These are phyloP conservation scores for Sphaerosporella brunnea DNA, from an alignment of 495 filamentous ascomycete species.

Conservation along the genomic window DNA sequence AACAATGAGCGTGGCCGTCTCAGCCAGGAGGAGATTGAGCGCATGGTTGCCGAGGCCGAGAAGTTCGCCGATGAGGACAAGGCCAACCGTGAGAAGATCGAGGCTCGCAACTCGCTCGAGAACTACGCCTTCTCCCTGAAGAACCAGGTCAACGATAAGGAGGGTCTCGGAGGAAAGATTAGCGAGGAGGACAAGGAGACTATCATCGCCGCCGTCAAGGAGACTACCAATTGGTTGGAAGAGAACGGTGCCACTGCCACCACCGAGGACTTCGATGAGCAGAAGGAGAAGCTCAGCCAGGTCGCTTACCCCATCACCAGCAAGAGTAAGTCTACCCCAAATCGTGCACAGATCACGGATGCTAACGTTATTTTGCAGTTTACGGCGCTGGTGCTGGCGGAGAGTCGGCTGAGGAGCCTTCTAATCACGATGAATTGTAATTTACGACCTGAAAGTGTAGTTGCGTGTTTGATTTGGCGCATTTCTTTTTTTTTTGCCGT, in stretches of 20 bases:
- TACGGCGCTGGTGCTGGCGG: slow-evolving; percentile 45
- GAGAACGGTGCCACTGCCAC: slow-evolving; percentile 78
- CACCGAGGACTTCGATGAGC: slow-evolving; percentile 93
- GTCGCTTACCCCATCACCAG: slow-evolving; percentile 97
- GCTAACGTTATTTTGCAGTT: slow-evolving; percentile 41
- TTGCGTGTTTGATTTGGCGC: background rate
- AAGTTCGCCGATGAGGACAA: slow-evolving; percentile 98
- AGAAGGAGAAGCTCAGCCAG: slow-evolving; percentile 94
- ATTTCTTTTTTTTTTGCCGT: background rate
- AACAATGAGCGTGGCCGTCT: slow-evolving; percentile 97
- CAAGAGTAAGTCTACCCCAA: slow-evolving; percentile 37
- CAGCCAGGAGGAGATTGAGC: slow-evolving; percentile 89
- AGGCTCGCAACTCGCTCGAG: slow-evolving; percentile 88
- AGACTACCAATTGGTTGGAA: slow-evolving; percentile 91
- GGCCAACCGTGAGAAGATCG: slow-evolving; percentile 82
- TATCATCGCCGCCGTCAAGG: slow-evolving; percentile 91
- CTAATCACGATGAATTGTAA: slow-evolving; percentile 82
- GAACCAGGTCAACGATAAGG: slow-evolving; percentile 97
- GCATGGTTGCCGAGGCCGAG: slow-evolving; percentile 94
- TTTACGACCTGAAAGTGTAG: background rate
- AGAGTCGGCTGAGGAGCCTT: slow-evolving; percentile 54
- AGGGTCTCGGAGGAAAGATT: slow-evolving; percentile 93
- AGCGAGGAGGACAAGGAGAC: slow-evolving; percentile 98
- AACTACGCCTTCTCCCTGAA: slow-evolving; percentile 95
- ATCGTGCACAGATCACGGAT: background rate